Conservation (phyloP, 202 grass and related monocot genomes). For the Panicum virgatum region DNA sequence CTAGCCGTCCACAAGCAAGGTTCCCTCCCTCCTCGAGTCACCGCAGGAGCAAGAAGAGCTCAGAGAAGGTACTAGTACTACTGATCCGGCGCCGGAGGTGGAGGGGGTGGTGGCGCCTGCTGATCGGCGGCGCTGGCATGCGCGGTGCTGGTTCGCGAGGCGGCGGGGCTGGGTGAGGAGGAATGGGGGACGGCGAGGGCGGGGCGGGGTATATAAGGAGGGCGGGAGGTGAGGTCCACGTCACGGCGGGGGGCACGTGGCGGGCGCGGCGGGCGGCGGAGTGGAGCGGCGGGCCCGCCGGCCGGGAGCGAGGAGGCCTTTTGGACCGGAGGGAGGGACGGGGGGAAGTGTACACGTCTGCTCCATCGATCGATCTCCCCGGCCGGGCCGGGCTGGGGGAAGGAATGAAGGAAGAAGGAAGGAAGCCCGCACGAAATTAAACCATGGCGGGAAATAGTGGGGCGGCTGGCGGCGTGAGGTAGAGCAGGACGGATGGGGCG, state of each 20-base stretch:
- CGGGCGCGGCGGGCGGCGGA: not conserved
- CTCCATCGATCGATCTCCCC: not conserved
- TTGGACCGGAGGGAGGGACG: too few relatives aligned
- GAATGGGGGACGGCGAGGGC: slow-evolving; percentile 13
- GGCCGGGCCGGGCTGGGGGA: too few relatives aligned
- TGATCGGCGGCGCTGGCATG: not conserved
- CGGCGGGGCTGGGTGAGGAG: not conserved
- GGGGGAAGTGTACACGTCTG: not conserved
- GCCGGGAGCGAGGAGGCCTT: not conserved
- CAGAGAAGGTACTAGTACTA: too few relatives aligned
- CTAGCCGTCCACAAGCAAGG: too few relatives aligned
- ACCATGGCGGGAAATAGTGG: not conserved
- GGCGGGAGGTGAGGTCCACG: slow-evolving; percentile 36
- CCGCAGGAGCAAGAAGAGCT: not conserved
- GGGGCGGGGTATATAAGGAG: slow-evolving; percentile 39
- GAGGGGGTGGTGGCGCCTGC: too few relatives aligned
- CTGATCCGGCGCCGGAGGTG: too few relatives aligned
- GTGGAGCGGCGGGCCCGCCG: slow-evolving; percentile 43
- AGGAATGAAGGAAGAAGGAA: not conserved
- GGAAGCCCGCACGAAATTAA: not conserved
- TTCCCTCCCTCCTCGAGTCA: too few relatives aligned
- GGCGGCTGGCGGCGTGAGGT: not conserved
- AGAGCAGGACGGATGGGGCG: not conserved
- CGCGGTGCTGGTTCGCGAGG: not conserved
- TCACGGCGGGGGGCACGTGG: slow-evolving; percentile 49